A percentile compares a stretch with the other conserved stretches of the same genome.
Conservation (phyloP, 1,284 basidiomycete genomes). For the Leccinum pachyderme region DNA sequence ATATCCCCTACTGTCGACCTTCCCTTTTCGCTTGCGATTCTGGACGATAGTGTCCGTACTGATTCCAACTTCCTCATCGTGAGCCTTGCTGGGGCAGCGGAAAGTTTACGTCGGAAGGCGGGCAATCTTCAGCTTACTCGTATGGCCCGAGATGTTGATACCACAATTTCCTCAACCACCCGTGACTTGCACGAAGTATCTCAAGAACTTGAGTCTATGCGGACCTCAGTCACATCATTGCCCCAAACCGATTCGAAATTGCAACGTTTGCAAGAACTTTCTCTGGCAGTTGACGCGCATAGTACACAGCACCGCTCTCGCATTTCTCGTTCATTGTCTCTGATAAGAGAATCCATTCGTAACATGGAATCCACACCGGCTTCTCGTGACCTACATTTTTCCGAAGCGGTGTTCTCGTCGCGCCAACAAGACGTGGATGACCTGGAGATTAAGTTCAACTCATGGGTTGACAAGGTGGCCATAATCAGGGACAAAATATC, state of each 20-base stretch:
- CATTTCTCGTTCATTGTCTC: constrained; percentile 49
- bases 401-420: constrained; percentile 45
- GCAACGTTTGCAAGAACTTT: constrained; percentile 37
- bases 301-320: constrained; percentile 35
- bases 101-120: constrained; percentile 47
- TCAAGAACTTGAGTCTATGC: constrained; percentile 38
- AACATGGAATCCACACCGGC: constrained; percentile 48
- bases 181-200: constrained; percentile 40
- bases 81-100: constrained; percentile 54
- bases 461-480: constrained; percentile 47
- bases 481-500: constrained; percentile 39
- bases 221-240: constrained; percentile 32
- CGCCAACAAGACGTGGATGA: constrained; percentile 50
- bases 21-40: constrained; percentile 56
- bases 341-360: constrained; percentile 50
- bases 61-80: constrained; percentile 71
- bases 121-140: constrained; percentile 51
- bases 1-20: constrained; percentile 38
- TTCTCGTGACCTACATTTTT: constrained; percentile 39
- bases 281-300: constrained; percentile 38
- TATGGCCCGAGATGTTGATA: constrained; percentile 55
- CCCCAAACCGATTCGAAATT: constrained; percentile 27
- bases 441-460: constrained; percentile 44
- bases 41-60: constrained; percentile 67
- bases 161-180: constrained; percentile 36